Evolutionary conservation across 108 stramenopile genomes (phyloP), one percentile per base, ranked within the genome.

Genomic region (Cyclotella cryptica): DNA sequence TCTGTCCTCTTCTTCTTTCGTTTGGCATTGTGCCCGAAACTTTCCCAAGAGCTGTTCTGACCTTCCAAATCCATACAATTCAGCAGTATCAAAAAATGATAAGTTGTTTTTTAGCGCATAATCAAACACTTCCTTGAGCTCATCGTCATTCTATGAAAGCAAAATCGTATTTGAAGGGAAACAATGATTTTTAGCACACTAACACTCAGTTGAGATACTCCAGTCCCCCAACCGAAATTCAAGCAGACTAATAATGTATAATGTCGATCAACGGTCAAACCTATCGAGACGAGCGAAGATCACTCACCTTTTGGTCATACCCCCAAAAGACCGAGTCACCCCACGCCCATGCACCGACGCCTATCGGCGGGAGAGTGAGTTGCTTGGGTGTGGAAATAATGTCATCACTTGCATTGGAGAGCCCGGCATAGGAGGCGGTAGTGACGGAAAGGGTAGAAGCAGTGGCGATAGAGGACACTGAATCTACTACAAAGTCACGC

Each of bases 271-370:
- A n/a, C n/a, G n/a, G n/a, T n/a, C n/a, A n/a, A 55, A 12, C 1
- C n/a, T 55, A 1, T 19, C 11, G 12, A 9, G 22, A 24, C 24
- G 55, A 22, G n/a, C 55, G 1, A 24, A 1, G 24, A 22, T n/a
- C n/a, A 24, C 55, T 24, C 22, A 55, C 55, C 55, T 24, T 86
- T 47, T 77, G 77, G 68, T 90, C 82, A 81, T 95, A 95, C 3
- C 92, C 90, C 93, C 93, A 95, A 65, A 95, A 92, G 0, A 90
- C 21, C n/a, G 74, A 72, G 78, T 95, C 93, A 24, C 93, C 93
- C 93, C 93, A 95, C 4, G 94, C 85, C 94, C 94, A 95, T 46
- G 91, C 89, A 27, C 94, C 94, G 0, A 92, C 65, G 7, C 93
- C 93, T 17, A 94, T 77, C 13, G 88, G 86, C 9, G 86, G 88